Base-by-base conservation (phyloP, 768 basidiomycete genomes). In the Boletus vermiculosoides region DNA sequence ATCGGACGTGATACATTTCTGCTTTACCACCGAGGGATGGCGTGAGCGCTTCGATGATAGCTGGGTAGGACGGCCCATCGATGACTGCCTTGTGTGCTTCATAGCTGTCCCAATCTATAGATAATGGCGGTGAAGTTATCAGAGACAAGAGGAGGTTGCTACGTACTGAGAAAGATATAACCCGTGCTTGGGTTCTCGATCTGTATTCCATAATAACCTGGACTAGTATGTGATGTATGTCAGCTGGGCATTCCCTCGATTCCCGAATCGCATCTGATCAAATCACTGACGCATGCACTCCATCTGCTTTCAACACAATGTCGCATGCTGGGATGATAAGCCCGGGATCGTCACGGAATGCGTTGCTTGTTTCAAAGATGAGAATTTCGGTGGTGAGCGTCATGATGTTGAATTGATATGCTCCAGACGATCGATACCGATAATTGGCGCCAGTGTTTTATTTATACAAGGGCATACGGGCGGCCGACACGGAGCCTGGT, bases 51-150 rank as follows among this genome's bases (percentile, higher is more conserved):
- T 25, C 42, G 13, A 45, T 0, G 39, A 71, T 23, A 4, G 2
- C 34, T 8, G 36, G 4, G 30, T 66, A 65, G 5, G 39, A 30
- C 1, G 53, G 33, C 9, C 18, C 41, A 4, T 59, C 23, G 1
- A 63, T 60, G 33, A 66, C 0, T 0, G 57, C 54, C 37, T 59
- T 36, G 56, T 70, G 70, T n/a, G 58, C 41, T 10, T 70, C 63
- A 11, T 51, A 56, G 37, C 13, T 66, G 13, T 67, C 70, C 68
- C 68, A 70, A 50, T 72, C 70, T 72, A 28, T 10, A 13, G 22
- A 45, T 11, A 25, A 50, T 20, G 28, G 22, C 16, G 3, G 13
- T 46, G 5, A 52, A 16, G 20, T 45, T 15, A 28, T 40, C 18
- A 18, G 23, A 30, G 12, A 23, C 3, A 18, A n/a, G 25, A 8